Base-by-base conservation (phyloP, 2,329 filamentous ascomycete species). In the Peltaster fructicola region DNA sequence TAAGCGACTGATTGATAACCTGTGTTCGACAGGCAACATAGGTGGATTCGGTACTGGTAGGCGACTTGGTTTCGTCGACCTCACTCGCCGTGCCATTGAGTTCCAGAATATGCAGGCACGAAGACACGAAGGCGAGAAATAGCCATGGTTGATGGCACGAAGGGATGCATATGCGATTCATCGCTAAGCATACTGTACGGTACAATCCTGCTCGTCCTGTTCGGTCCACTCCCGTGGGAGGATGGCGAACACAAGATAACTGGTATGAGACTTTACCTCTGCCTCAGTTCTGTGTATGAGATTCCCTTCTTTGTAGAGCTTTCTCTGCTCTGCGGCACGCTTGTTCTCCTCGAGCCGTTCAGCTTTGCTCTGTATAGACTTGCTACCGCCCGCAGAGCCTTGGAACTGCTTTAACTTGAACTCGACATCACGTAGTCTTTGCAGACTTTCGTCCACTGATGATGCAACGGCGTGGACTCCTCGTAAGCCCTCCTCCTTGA, bases 241-340 rank as follows among this genome's bases (percentile, higher is more conserved):
- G 3, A 88, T 59, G 0, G 88, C 88, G 55, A 98, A 98, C 4
- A 90, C 77, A 4, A 98, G 64, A 48, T 98, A 98, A n/a, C 78
- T 88, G 0, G 88, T 98, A 52, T 98, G 88, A 6, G 79, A 88
- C 62, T 92, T 93, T 31, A 95, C 57, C 43, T 98, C 88, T 1
- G 72, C 58, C 54, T 98, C 88, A 0, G 78, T 72, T 13, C 81
- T 67, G 41, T 90, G 80, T 15, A 81, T 64, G 19, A 95, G 44
- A 14, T 69, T 67, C 1, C 88, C 88, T 32, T 84, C 68, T 45
- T 76, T 68, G 56, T 73, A 91, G 1, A 65, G 49, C 33, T 78
- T 70, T 22, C 51, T 48, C 29, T 48, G 46, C 22, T 45, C 41
- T 12, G 44, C 22, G 35, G 52, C 41, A 43, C 47, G 24, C 36